Percentiles rank a stretch among this genome's conserved stretches.
Conservation (phyloP, 345 rosid genomes). For the Tarenaya hassleriana region DNA sequence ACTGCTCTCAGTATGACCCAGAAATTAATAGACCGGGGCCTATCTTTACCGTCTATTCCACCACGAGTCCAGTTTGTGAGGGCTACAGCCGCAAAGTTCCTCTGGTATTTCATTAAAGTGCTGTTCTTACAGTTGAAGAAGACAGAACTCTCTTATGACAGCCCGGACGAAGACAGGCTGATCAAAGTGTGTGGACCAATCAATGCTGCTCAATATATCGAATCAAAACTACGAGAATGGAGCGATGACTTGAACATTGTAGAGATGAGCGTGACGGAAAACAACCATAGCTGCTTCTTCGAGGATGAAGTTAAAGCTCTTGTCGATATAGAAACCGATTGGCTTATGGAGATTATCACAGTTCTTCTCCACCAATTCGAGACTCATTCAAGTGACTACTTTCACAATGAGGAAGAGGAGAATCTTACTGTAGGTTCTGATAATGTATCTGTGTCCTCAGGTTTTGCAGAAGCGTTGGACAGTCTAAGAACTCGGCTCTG, state of each 20-base stretch:
- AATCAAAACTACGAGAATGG: slow-evolving; percentile 65
- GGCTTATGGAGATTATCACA: slow-evolving; percentile 59
- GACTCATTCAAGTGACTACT: slow-evolving; percentile 36
- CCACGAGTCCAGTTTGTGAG: slow-evolving; percentile 49
- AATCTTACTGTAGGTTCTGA: slow-evolving; percentile 5
- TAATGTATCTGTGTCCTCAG: slow-evolving; percentile 28
- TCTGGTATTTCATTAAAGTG: slow-evolving; percentile 56
- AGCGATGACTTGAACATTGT: slow-evolving; percentile 58
- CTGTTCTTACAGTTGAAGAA: slow-evolving; percentile 46
- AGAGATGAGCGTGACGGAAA: slow-evolving; percentile 48
- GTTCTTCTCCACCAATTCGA: slow-evolving; percentile 56
- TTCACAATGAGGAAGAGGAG: slow-evolving; percentile 30
- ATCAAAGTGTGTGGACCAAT: slow-evolving; percentile 49
- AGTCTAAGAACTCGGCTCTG: slow-evolving; percentile 39
- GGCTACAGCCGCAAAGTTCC: slow-evolving; percentile 51
- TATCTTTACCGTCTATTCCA: slow-evolving; percentile 35
- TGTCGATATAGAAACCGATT: slow-evolving; percentile 52
- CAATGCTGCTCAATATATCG: slow-evolving; percentile 59
- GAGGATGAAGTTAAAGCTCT: slow-evolving; percentile 56
- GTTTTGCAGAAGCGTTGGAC: slow-evolving; percentile 49
- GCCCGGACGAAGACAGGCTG: slow-evolving; percentile 32
- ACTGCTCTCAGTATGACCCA: slow-evolving; percentile 39
- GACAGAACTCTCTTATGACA: slow-evolving; percentile 28
- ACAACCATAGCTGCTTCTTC: slow-evolving; percentile 41
- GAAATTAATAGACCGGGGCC: slow-evolving; percentile 54